These are phyloP conservation scores for Starmerella stellata DNA, from an alignment of 805 yeast species.

Conservation along the genomic window DNA sequence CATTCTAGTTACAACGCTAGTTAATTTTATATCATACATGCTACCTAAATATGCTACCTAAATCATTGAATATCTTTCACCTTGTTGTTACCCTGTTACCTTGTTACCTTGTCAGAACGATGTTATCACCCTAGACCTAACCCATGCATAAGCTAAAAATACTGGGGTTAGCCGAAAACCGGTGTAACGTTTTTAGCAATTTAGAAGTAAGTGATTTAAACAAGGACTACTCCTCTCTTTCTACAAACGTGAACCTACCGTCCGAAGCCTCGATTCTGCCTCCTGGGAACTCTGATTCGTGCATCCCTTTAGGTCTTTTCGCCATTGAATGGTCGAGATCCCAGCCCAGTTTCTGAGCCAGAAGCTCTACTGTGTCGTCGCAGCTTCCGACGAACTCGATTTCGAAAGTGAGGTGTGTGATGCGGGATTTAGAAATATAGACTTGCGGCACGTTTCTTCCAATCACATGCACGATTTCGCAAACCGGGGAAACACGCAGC, in stretches of 20 bases:
- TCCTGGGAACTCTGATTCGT: constrained; percentile 12
- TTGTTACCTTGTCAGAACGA: no score
- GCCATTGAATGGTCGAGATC: constrained; percentile 38
- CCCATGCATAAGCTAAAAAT: no score
- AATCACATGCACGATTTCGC: constrained; percentile 62
- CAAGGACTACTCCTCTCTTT: no score
- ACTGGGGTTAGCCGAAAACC: no score
- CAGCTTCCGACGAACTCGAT: constrained; percentile 59
- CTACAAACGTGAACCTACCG: constrained; percentile 13
- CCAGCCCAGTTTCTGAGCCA: constrained; percentile 44
- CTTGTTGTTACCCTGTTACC: no score
- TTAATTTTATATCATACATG: neutral
- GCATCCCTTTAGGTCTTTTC: constrained; percentile 18
- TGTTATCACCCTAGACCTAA: no score
- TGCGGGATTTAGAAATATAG: constrained; percentile 58
- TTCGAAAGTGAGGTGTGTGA: constrained; percentile 63
- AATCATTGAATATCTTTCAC: no score
- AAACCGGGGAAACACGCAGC: constrained; percentile 78
- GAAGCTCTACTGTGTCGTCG: constrained; percentile 59
- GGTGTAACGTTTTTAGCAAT: no score
- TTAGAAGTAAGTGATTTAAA: no score
- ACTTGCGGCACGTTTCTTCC: constrained; percentile 66
- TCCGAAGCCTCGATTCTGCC: constrained; percentile 18
- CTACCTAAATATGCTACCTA: neutral
- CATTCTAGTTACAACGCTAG: no score